Base-by-base conservation (phyloP, 2,329 filamentous ascomycete genomes). In the Microsporum audouinii region DNA sequence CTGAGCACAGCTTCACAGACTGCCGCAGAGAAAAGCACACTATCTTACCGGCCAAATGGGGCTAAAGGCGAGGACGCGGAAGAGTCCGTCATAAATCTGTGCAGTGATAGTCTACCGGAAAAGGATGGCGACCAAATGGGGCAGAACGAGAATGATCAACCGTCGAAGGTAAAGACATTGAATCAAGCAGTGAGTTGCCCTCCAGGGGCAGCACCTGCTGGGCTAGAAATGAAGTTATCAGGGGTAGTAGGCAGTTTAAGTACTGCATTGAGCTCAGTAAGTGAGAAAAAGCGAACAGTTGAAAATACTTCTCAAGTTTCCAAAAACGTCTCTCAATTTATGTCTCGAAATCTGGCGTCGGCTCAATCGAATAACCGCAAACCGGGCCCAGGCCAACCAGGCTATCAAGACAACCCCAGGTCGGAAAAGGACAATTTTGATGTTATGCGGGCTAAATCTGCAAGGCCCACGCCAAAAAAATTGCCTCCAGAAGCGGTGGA, bases 251-350 rank as follows among this genome's bases (percentile, higher is more conserved):
- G 29, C 2, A 5, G 27, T 5, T 7, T 7, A 49, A 29, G 14
- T 7, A 47, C 17, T 10, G 10, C 17, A 14, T 29, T 12, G 2
- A 31, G 14, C 23, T 5, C 10, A 14, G 7, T 23, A 27, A 23
- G 7, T 1, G 14, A 31, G 49, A 31, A 12, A 57, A 51, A 36
- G 27, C n/a, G 7, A 23, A 29, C 27, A 57, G 17, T 6, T 23
- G 49, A 17, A 17, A 23, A 58, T n/a, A 8, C 39, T 34, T 62
- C 61, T n/a, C 58, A 64, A 31, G 55, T 66, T 43, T 65, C 64
- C 2, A 57, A 62, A 43, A 63, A 65, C 31, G 63, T 66, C 36
- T 63, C 63, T 17, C 29, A 61, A 12, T 66, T 66, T 36, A 66
- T 65, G n/a, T 61, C 62, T 29, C 60, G 59, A 29, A 59, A 59